Evolutionary conservation across 768 basidiomycete genomes (phyloP), one percentile per base, ranked within the genome.

Genomic region (Pleurotus pulmonarius): DNA sequence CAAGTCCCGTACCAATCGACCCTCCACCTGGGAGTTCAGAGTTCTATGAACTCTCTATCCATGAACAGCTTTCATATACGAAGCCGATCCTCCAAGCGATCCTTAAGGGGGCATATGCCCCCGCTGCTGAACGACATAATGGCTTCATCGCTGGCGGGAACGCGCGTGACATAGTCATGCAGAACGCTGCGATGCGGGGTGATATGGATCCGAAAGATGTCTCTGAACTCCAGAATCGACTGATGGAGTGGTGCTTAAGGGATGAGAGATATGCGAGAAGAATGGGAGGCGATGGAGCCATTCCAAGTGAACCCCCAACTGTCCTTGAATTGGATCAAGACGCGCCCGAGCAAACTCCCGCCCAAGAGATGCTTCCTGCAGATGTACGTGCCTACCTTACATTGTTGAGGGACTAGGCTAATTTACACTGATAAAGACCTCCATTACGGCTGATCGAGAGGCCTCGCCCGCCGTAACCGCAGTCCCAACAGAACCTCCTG

Each of bases 21-120:
- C 77, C 81, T 24, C 70, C 76, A 12, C 80, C 84, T 1, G 55
- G 69, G 12, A 61, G 66, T 2, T 62, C 64, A 0, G 67, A 69
- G n/a, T 89, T 88, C 60, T 64, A 60, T 40, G 67, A 74, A 18
- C 74, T 89, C 26, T 55, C 75, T 5, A 75, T 88, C 5, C 73
- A 73, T 16, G 69, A 80, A 39, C 88, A 92, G 60, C 81, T 92
- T 55, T 77, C 71, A 9, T 89, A 88, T 62, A 75, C 80, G 24
- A 89, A 86, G 58, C 83, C 83, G 1, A 74, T 90, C 12, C 69
- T 92, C 43, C 68, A 63, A 22, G 85, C 83, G 1, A 79, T 90
- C 29, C 66, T 92, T 34, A 77, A 76, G 34, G 79, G 79, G 29
- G 61, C 65, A 29, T 91, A 87, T 64, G 58, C 55, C 1, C 90